Evolutionary conservation across 441 rosid genomes (phyloP), one percentile per base, ranked within the genome.

Genomic region (Pelargonium myrrhifolium): DNA sequence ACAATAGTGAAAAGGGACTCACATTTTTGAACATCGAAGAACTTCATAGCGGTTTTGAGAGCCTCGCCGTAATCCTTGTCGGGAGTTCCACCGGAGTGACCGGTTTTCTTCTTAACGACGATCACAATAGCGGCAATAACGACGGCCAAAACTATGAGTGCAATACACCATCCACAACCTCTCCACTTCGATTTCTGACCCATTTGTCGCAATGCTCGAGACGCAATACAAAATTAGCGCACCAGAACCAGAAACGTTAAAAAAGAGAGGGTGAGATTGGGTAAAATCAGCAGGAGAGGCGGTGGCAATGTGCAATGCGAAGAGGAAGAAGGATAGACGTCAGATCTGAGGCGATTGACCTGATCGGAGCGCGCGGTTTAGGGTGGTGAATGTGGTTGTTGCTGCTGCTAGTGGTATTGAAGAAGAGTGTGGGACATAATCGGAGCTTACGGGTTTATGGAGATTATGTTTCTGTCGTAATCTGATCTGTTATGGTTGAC

Each of bases 11-110:
- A 47, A 20, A 40, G 10, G 11, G 22, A 15, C 59, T 15, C 82
- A 94, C 98, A 86, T 85, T 89, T 92, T 72, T 94, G 97, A 35
- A 94, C 74, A 72, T 94, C 98, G 79, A 94, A 82, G 87, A 94
- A 94, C 65, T 94, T 86, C 75, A 87, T 66, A 21, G 99, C 86
- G 28, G 84, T 21, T 51, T 85, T 85, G 72, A 94, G 98, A 64
- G 99, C 96, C 12, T 85, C 84, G 7, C 85, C 73, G 75, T 94
- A 94, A 76, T 94, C 88, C 77, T 77, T 82, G 22, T 84, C 89
- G 35, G 87, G 71, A 18, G 96, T 87, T 14, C 96, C 90, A 0
- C 89, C 95, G 0, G 87, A 93, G 49, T 71, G 82, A 55, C 77
- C 71, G 4, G 68, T 42, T 78, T 77, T 85, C 81, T 82, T 85